Evolutionary conservation across 2,329 filamentous ascomycete genomes (phyloP), one percentile per base, ranked within the genome.

Genomic region (Cladorrhinum sp.): DNA sequence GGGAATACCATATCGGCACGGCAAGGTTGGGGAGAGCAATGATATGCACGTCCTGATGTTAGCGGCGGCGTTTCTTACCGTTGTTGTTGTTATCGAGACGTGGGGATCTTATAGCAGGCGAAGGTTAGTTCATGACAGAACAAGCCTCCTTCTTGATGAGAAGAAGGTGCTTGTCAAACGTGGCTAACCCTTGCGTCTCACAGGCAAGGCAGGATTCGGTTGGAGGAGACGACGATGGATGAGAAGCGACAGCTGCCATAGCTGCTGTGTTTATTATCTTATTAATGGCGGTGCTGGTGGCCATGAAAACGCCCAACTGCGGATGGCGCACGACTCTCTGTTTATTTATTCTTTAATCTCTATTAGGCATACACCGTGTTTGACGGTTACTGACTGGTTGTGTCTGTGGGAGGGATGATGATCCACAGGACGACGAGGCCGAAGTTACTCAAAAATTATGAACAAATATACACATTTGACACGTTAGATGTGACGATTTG

Each of bases 31-130:
- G 21, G 67, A 72, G 12, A 65, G 66, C 48, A 68, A 71, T 56
- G 71, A 74, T 42, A 61, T 71, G 62, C 60, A 71, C 16, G 66
- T 73, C n/a, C 69, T 75, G 26, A 63, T 65, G 52, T 59, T 74
- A 23, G 69, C 70, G 1, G 56, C 68, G 10, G 64, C 67, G 4
- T 75, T 73, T 51, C 51, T 75, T 36, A 20, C 71, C 23, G 65
- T 70, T 7, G 69, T 75, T 23, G 62, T 74, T 6, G 55, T 64
- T 4, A 65, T 73, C 16, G 73, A 74, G 67, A 65, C 67, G 8
- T 71, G 64, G 65, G 63, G 62, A 3, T 54, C 24, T 7, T 54
- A 63, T 8, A 39, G 62, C 9, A 57, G 55, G 1, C 55, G 64
- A 48, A 64, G 65, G 72, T 74, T 30, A 59, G 68, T 61, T 10